Conservation (phyloP, 768 basidiomycete genomes). For the Filobasidium floriforme region DNA sequence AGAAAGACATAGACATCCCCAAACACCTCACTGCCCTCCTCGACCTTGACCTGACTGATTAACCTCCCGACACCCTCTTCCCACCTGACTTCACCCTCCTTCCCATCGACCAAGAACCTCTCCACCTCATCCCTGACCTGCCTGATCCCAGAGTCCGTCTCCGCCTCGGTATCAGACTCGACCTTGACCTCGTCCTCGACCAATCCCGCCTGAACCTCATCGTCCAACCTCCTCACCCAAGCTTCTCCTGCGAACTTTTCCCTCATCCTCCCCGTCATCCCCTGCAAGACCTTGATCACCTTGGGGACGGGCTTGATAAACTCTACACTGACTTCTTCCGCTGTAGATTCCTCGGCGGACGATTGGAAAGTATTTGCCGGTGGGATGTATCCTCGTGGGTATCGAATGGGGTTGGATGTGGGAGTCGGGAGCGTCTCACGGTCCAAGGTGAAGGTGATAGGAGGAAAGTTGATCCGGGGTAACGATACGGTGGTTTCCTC, state of each 20-base stretch:
- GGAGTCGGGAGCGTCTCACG: background rate
- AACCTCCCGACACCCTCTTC: constrained; percentile 37
- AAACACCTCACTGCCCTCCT: constrained; percentile 18
- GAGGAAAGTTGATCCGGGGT: background rate
- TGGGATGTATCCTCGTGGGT: constrained; percentile 15
- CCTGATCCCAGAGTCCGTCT: background rate
- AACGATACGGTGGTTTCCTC: background rate
- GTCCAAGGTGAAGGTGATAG: background rate
- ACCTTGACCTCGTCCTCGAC: background rate
- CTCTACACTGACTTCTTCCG: background rate
- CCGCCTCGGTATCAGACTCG: background rate
- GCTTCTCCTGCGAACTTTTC: constrained; percentile 17
- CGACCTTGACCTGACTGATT: constrained; percentile 18
- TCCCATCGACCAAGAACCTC: constrained; percentile 26
- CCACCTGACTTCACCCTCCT: constrained; percentile 36
- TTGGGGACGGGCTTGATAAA: background rate
- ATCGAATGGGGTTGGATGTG: constrained; percentile 15
- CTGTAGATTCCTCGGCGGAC: background rate
- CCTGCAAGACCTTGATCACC: background rate
- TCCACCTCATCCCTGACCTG: constrained; percentile 10
- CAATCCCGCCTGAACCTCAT: constrained; percentile 16
- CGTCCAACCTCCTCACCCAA: constrained; percentile 20
- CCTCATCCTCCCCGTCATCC: constrained; percentile 5
- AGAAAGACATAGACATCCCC: constrained; percentile 34
- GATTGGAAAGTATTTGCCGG: background rate